phyloP scores from a whole-genome alignment of 257 asterid species.

The Hygrophila difformis region DNA sequence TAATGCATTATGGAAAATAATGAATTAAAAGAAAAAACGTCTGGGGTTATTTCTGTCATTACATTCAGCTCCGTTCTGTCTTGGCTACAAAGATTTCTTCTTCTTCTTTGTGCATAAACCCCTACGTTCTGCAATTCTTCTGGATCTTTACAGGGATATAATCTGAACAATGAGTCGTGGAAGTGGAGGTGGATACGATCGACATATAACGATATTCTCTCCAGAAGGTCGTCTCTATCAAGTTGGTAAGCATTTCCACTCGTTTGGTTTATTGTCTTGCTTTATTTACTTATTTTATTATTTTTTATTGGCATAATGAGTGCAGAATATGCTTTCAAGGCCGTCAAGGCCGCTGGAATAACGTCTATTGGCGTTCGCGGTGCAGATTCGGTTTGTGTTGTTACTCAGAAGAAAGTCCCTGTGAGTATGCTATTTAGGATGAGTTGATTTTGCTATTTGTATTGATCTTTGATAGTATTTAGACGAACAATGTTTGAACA shows the following conservation, averaged over 20 bases:
- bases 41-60: too few species aligned
- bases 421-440: slow-evolving; percentile 25
- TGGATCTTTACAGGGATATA: too few species aligned
- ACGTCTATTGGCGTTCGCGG: slow-evolving; percentile 98
- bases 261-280: background rate
- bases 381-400: slow-evolving; percentile 90
- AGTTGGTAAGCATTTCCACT: slow-evolving; percentile 63
- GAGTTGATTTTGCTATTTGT: background rate
- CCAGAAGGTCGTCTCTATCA: slow-evolving; percentile 98
- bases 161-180: slow-evolving; percentile 75
- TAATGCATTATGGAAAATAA: too few species aligned
- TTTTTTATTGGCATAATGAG: slow-evolving; percentile 4
- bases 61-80: too few species aligned
- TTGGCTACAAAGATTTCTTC: too few species aligned
- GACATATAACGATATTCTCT: slow-evolving; percentile 99
- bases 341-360: slow-evolving; percentile 86
- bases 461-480: background rate
- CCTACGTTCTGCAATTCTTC: too few species aligned
- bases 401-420: slow-evolving; percentile 99
- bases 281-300: slow-evolving; percentile 13
- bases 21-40: too few species aligned
- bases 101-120: too few species aligned
- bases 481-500: slow-evolving; percentile 21
- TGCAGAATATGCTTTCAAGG: slow-evolving; percentile 70
- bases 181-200: slow-evolving; percentile 99